Percentiles rank a stretch among this genome's conserved stretches.
These are phyloP conservation scores for Pestalotiopsis sp. DNA, from an alignment of 2,329 filamentous ascomycete species.

Conservation along the genomic window DNA sequence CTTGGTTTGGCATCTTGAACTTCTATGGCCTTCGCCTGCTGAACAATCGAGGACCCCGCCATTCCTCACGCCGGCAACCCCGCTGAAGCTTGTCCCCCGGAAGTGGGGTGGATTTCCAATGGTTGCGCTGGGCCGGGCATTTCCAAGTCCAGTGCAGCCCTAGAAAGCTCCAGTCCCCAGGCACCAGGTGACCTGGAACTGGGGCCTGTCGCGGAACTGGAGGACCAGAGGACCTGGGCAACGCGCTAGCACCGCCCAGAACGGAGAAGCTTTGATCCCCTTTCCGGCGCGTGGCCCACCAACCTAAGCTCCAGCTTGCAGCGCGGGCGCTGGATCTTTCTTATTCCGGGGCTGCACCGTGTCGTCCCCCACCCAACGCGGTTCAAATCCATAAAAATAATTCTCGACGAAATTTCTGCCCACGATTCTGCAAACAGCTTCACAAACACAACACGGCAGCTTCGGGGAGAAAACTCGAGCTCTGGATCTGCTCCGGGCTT, in stretches of 20 bases:
- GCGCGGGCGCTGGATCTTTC: slow-evolving; percentile 14
- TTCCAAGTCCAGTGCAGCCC: neutral
- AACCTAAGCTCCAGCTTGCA: neutral
- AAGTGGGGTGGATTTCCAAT: neutral
- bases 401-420: slow-evolving; percentile 19
- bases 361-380: slow-evolving; percentile 7
- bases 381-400: slow-evolving; percentile 16
- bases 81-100: slow-evolving; percentile 8
- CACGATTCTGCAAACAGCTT: slow-evolving; percentile 6
- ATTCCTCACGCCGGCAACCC: neutral
- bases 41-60: neutral
- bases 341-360: slow-evolving; percentile 15
- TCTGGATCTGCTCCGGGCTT: neutral
- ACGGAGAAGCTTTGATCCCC: slow-evolving; percentile 15
- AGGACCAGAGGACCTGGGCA: too few relatives aligned
- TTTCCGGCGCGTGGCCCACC: neutral
- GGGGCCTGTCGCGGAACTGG: too few relatives aligned
- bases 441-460: slow-evolving; percentile 13
- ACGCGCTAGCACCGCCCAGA: neutral
- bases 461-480: neutral
- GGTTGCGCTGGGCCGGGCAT: neutral
- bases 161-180: neutral
- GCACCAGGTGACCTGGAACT: neutral
- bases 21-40: neutral
- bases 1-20: neutral